Base-by-base conservation (phyloP, 2,329 filamentous ascomycete species). In the Eurotiales sp. region DNA sequence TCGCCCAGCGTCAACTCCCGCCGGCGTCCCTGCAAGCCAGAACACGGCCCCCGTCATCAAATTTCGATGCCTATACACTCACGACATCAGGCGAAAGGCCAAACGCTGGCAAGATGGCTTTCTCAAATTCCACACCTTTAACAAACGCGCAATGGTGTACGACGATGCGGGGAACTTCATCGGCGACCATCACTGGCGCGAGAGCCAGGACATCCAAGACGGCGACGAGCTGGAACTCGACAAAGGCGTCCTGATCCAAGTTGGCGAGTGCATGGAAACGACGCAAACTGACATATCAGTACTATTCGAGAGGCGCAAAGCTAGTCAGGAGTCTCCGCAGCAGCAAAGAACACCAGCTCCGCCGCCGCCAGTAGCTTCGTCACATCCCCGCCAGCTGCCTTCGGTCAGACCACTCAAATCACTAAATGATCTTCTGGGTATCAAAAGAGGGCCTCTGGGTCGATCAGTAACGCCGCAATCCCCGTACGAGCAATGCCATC, bases 51-150 rank as follows among this genome's bases (percentile, higher is more conserved):
- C 81, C 0, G 90, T 96, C 34, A 76, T 87, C 63, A 90, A 95
- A 63, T 95, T 86, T 68, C 79, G 82, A 55, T 96, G 91, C 67
- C 83, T 96, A 4, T 96, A 88, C 70, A 95, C 90, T 2, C 83
- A 88, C 64, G 91, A 96, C 64, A 68, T 95, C 37, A 83, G 84
- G 46, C 84, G 88, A 51, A 96, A 96, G 72, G 85, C 89, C 60
- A 96, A 96, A 67, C 79, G 88, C 55, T 96, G 91, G 91, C 89
- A 95, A 63, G 91, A 96, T 84, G 91, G 92, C 30, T 84, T 84
- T 46, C 80, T 96, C 55, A 87, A 86, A 57, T 95, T 86, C 58
- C 91, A 96, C 64, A 86, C 87, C 0, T 96, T 95, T 80, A 96
- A 96, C 73, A 88, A 85, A 64, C 84, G 89, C 4, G 76, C 93